A percentile compares a stretch with the other conserved stretches of the same genome.
These are phyloP conservation scores for Leptomonas pyrrhocoris DNA, from an alignment of 208 protist species.

Conservation along the genomic window DNA sequence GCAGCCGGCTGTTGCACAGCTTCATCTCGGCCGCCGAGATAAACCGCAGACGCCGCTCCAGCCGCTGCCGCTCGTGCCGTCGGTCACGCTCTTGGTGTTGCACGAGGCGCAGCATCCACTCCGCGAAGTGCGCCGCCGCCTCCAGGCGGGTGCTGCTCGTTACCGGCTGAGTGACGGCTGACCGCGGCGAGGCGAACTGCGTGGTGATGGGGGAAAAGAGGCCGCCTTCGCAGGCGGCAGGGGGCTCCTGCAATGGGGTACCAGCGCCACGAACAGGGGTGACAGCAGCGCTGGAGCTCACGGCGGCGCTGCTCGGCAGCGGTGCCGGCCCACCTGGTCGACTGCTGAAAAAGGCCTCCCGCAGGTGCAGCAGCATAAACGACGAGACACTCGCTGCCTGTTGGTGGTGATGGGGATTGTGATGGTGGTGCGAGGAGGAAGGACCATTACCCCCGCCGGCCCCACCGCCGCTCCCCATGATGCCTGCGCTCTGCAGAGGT, in stretches of 20 bases:
- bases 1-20: constrained; percentile 10
- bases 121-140: constrained; percentile 53
- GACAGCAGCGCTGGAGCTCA: neutral
- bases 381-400: constrained; percentile 11
- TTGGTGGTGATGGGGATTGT: neutral
- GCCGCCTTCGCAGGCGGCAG: neutral
- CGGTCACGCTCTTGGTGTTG: constrained; percentile 39
- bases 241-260: neutral
- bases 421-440: neutral
- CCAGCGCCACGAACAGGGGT: neutral
- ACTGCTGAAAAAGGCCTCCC: constrained; percentile 14
- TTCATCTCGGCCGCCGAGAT: constrained; percentile 11
- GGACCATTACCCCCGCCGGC: too few relatives aligned
- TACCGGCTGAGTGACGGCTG: constrained; percentile 9
- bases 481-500: neutral
- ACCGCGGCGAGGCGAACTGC: constrained; percentile 9
- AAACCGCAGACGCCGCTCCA: constrained; percentile 13
- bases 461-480: neutral
- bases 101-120: constrained; percentile 58
- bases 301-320: neutral
- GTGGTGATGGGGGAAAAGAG: constrained; percentile 3
- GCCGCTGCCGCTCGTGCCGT: constrained; percentile 30
- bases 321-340: constrained; percentile 7
- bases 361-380: constrained; percentile 35
- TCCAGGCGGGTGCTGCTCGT: constrained; percentile 27